Evolutionary conservation across 805 yeast genomes (phyloP).

Genomic region (Wickerhamiella dianesei): DNA sequence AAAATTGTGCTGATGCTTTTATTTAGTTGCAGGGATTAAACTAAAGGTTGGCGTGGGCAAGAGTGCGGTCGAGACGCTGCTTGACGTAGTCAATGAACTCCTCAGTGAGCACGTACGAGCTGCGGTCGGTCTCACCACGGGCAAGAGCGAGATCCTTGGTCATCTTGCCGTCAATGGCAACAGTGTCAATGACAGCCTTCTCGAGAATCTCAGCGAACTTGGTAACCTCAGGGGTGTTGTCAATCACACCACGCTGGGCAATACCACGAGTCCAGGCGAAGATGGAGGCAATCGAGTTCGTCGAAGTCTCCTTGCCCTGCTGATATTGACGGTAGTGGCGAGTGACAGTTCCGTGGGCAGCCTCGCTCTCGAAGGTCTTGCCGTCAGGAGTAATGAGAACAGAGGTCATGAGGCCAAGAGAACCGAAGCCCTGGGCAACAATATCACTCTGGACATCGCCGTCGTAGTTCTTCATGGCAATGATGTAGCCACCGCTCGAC

Average conservation of each 20-base stretch:
- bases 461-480: constrained; percentile 95
- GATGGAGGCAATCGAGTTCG: constrained; percentile 93
- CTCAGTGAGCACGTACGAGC: constrained; percentile 75
- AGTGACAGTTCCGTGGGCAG: constrained; percentile 98
- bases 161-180: constrained; percentile 72
- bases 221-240: constrained; percentile 71
- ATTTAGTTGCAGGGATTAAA: too few species aligned
- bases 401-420: constrained; percentile 93
- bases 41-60: constrained; percentile 1
- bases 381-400: constrained; percentile 96
- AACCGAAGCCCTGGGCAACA: constrained; percentile 97
- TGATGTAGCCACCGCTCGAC: constrained; percentile 86
- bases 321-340: constrained; percentile 94
- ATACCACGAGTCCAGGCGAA: constrained; percentile 96
- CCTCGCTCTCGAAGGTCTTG: constrained; percentile 87
- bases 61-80: constrained; percentile 35
- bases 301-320: constrained; percentile 92
- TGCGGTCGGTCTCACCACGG: constrained; percentile 71
- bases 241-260: constrained; percentile 82
- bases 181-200: constrained; percentile 76
- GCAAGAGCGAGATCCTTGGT: constrained; percentile 92
- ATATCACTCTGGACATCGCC: constrained; percentile 96
- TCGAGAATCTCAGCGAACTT: constrained; percentile 69
- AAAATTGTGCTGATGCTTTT: too few species aligned
- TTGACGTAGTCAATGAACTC: constrained; percentile 81